Evolutionary conservation across 352 stramenopile species (phyloP), one percentile per base, ranked within the genome.

Genomic region (Phytophthora pinifolia): DNA sequence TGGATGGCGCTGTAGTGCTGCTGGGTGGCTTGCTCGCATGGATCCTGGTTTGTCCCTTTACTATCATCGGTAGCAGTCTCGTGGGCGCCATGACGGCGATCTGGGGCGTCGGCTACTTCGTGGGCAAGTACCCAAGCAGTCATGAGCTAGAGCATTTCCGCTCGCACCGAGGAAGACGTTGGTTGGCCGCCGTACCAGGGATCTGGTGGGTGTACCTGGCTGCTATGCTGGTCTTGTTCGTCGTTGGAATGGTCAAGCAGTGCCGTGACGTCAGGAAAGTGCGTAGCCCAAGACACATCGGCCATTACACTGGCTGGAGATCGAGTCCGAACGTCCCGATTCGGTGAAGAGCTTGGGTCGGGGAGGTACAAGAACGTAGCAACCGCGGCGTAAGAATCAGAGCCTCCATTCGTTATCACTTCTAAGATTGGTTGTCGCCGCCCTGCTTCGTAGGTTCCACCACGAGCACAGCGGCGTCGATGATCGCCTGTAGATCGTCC

Each of bases 71-170:
- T 31, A 93, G 66, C 32, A 81, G 75, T 43, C 84, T 87, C 57
- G 65, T 88, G 25, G 83, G 83, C 4, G 75, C 75, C 15, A 60
- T 74, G 17, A 54, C 64, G 37, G 46, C 70, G 9, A 47, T 85
- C 3, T 76, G 79, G 71, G 79, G 80, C 10, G 50, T 93, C n/a
- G 83, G 79, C 12, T 87, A 88, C 44, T 91, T 93, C 34, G 69
- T 67, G 36, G 81, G 79, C 25, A 72, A 72, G 17, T 93, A 89
- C 55, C 81, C 81, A 8, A 91, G 76, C 37, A 60, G 47, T n/a
- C 68, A 70, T 6, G 70, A 84, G 5, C 67, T 91, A 17, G 52
- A 78, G 4, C 70, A 54, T 9, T 86, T 89, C 33, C 70, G 76
- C 35, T 43, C 57, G 9, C 20, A 44, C 27, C n/a, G 30, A 25